Evolutionary conservation across 345 rosid genomes (phyloP).

Genomic region (Ceriops decandra): DNA sequence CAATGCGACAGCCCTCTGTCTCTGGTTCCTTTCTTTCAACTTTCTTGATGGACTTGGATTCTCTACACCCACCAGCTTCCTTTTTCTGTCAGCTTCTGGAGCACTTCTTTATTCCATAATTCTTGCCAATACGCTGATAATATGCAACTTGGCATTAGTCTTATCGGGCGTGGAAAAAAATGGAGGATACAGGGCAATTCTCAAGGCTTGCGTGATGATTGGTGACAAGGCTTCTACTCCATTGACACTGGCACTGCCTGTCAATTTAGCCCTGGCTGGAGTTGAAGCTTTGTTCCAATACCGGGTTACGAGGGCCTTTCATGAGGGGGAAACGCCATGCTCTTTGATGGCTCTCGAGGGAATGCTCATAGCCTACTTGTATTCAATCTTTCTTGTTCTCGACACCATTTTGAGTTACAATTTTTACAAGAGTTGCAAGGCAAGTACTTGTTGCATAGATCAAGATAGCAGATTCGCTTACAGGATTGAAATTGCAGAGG

Average conservation of each 20-base stretch:
- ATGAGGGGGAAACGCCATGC: constrained; percentile 12
- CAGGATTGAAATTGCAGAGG: constrained; percentile 37
- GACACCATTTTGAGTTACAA: constrained; percentile 54
- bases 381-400: constrained; percentile 62
- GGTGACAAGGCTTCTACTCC: constrained; percentile 65
- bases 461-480: constrained; percentile 22
- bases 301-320: constrained; percentile 42
- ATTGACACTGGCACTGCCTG: constrained; percentile 59
- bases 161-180: constrained; percentile 44
- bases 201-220: constrained; percentile 58
- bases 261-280: constrained; percentile 52
- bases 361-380: constrained; percentile 59
- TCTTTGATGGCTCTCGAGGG: constrained; percentile 43
- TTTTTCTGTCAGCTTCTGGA: constrained; percentile 45
- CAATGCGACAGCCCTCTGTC: constrained; percentile 63
- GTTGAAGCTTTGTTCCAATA: constrained; percentile 73
- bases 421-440: constrained; percentile 62
- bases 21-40: constrained; percentile 51
- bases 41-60: constrained; percentile 39
- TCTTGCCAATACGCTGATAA: constrained; percentile 56
- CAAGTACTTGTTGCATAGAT: constrained; percentile 16
- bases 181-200: constrained; percentile 56
- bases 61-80: constrained; percentile 33
- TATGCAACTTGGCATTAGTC: constrained; percentile 65
- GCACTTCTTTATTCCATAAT: constrained; percentile 61